These are phyloP conservation scores for Emydomyces testavorans DNA, from an alignment of 2,329 filamentous ascomycete species.

Conservation along the genomic window DNA sequence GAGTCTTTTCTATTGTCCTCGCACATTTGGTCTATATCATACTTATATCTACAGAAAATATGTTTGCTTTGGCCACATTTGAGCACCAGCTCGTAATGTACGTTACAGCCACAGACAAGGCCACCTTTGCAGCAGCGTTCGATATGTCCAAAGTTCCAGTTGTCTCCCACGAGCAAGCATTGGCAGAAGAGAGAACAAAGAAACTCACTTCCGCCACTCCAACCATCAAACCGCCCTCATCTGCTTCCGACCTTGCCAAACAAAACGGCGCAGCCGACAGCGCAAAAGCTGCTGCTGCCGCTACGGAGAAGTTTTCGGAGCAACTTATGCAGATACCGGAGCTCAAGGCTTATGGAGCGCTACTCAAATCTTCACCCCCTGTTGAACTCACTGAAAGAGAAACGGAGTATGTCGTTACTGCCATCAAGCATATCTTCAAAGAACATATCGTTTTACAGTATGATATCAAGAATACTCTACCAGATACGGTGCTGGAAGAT, in stretches of 20 bases:
- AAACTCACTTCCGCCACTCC: slow-evolving; percentile 89
- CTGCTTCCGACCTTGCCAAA: slow-evolving; percentile 61
- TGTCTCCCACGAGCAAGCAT: slow-evolving; percentile 88
- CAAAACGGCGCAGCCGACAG: slow-evolving; percentile 59
- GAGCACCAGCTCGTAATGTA: slow-evolving; percentile 98
- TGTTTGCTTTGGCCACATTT: slow-evolving; percentile 88
- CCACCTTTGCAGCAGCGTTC: slow-evolving; percentile 73
- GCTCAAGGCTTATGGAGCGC: slow-evolving; percentile 73
- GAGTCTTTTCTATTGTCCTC: slow-evolving; percentile 17
- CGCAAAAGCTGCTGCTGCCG: slow-evolving; percentile 62
- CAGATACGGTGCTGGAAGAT: slow-evolving; percentile 79
- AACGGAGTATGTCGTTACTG: slow-evolving; percentile 88
- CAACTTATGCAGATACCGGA: slow-evolving; percentile 83
- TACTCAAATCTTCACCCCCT: slow-evolving; percentile 79
- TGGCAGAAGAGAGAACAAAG: slow-evolving; percentile 92
- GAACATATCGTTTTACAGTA: slow-evolving; percentile 93
- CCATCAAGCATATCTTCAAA: slow-evolving; percentile 96
- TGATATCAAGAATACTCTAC: slow-evolving; percentile 93
- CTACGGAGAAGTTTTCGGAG: slow-evolving; percentile 78
- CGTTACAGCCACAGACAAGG: slow-evolving; percentile 81
- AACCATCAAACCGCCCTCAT: slow-evolving; percentile 83
- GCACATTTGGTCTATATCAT: too few relatives aligned
- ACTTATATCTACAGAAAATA: slow-evolving; percentile 53
- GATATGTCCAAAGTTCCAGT: slow-evolving; percentile 84
- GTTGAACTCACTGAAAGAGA: slow-evolving; percentile 93